Evolutionary conservation across 768 basidiomycete species (phyloP).

Genomic region (Boletus rufocinnamomeus): DNA sequence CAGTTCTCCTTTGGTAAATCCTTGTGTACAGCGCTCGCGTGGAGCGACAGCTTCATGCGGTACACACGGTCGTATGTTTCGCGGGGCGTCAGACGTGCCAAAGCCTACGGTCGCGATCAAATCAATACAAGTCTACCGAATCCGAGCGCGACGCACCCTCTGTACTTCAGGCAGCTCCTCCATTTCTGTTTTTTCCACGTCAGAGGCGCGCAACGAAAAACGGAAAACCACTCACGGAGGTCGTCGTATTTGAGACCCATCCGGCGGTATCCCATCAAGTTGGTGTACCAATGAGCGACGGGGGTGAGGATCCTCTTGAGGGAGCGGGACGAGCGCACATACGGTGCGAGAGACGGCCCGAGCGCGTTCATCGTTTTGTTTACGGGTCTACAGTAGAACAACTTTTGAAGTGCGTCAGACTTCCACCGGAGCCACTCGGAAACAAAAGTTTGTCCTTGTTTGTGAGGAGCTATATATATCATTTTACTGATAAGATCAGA

Average conservation of each 20-base stretch:
- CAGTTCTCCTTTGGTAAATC: slow-evolving; percentile 82
- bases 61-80: slow-evolving; percentile 89
- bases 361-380: slow-evolving; percentile 46
- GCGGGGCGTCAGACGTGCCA: slow-evolving; percentile 74
- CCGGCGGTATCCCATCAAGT: slow-evolving; percentile 79
- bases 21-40: slow-evolving; percentile 76
- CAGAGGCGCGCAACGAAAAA: neutral
- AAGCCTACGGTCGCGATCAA: too few species aligned
- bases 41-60: slow-evolving; percentile 80
- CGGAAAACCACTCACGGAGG: slow-evolving; percentile 61
- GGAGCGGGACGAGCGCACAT: slow-evolving; percentile 66
- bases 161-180: slow-evolving; percentile 81
- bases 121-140: neutral
- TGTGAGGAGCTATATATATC: slow-evolving; percentile 19
- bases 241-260: slow-evolving; percentile 95
- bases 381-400: neutral
- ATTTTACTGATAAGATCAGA: slow-evolving; percentile 32
- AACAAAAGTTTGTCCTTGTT: slow-evolving; percentile 45
- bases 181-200: slow-evolving; percentile 47
- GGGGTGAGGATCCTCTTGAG: slow-evolving; percentile 73
- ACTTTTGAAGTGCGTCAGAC: too few species aligned
- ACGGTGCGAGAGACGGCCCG: slow-evolving; percentile 74
- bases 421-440: slow-evolving; percentile 29
- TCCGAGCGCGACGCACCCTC: slow-evolving; percentile 50
- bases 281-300: slow-evolving; percentile 79